Evolutionary conservation across 2,329 filamentous ascomycete species (phyloP), one percentile per base, ranked within the genome.

Genomic region (Neopestalotiopsis sp.): DNA sequence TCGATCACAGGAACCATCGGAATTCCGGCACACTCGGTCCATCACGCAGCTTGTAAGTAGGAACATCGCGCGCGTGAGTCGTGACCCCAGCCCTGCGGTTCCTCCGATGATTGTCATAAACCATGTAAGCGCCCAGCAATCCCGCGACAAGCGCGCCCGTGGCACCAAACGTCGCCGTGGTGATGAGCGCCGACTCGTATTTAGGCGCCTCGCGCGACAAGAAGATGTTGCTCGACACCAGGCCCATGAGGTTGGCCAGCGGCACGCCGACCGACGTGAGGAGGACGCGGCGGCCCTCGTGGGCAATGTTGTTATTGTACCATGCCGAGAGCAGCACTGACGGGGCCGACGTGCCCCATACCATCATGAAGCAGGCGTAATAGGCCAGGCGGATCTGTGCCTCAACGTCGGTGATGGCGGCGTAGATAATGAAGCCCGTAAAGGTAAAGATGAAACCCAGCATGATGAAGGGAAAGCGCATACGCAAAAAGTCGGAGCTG

Each of bases 231-330:
- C 86, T 89, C 34, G 85, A 84, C 0, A 94, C 89, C 0, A 94
- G 81, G 4, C 91, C 92, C 90, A 94, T 94, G 49, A 94, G 77
- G 72, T 95, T 95, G 3, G 92, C 92, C 9, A 93, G 78, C 0
- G 92, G 92, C 0, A 95, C 92, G 28, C 90, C 91, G 24, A 94
- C 86, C 34, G 89, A 90, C 0, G 92, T 94, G 13, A 94, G 82
- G 0, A 90, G 84, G 4, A 94, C 85, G 60, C 92, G 90, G 52
- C 89, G 88, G 68, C 91, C 90, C 79, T 95, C 93, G 74, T 95
- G 88, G 1, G 92, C 92, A 67, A 94, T 88, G 77, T 95, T 95
- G 83, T 95, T 95, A 81, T 93, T 94, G 81, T 94, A 94, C 90
- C 90, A 91, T 6, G 78, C 79, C 59, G 76, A 78, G 14, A 91